Base-by-base conservation (phyloP, 2,329 filamentous ascomycete genomes). In the Achaetomium macrosporum region DNA sequence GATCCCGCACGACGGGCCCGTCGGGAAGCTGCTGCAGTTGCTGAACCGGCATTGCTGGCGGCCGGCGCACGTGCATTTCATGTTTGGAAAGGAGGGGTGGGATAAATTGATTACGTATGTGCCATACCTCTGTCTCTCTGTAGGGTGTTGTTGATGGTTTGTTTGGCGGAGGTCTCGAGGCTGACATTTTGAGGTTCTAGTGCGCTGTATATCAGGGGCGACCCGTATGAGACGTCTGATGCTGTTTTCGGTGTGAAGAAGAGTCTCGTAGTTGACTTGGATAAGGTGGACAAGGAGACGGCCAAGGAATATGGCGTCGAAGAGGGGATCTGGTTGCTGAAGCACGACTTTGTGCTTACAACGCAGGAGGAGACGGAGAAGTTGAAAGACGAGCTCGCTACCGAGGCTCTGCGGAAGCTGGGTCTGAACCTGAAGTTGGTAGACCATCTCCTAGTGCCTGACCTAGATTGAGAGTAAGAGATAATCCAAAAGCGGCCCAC, bases 211-310 rank as follows among this genome's bases (percentile, higher is more conserved):
- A 73, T 91, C 50, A 81, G 85, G 2, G 84, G 83, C 42, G 88
- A 92, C 61, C 86, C 85, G 0, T 93, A 92, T 65, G 88, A 92
- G 71, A 87, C 82, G 1, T 88, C 85, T 0, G 89, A 95, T 64
- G 87, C 88, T 0, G 89, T 95, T 1, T 95, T 95, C 62, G 89
- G 89, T 17, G 88, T 95, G 53, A 95, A 95, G 68, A 77, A 89
- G 65, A 88, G 85, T 29, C 74, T 95, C 12, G 72, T 89, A n/a
- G 76, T 90, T 13, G 85, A 88, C 59, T 71, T 69, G 60, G 75
- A 56, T 71, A 76, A 63, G 73, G 81, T 60, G 46, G 73, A 70
- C 69, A 75, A 66, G 33, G 75, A 76, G 42, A 76, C 76, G 52
- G 81, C 84, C 0, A 68, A 74, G 59, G 73, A 81, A 62, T 87